phyloP scores from a whole-genome alignment of 2,329 filamentous ascomycete species.

The Aureobasidium mangrovei region DNA sequence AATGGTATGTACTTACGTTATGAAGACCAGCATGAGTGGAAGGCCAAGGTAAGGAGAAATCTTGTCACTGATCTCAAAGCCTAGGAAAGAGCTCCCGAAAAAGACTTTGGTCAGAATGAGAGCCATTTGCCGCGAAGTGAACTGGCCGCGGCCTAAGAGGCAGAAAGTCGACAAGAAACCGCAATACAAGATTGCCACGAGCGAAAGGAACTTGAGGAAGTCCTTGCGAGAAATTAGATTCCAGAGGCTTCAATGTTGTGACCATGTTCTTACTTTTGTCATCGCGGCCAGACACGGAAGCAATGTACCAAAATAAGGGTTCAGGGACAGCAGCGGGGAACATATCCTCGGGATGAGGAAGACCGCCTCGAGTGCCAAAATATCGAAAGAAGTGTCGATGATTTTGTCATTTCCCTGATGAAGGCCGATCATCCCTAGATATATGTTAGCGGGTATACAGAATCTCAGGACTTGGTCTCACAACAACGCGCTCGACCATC shows the following conservation, averaged over 20 bases:
- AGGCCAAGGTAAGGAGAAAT: slow-evolving; percentile 43
- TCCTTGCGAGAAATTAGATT: slow-evolving; percentile 52
- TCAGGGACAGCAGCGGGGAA: slow-evolving; percentile 68
- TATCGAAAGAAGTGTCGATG: slow-evolving; percentile 76
- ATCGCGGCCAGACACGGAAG: slow-evolving; percentile 91
- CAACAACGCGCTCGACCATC: neutral
- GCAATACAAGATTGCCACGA: slow-evolving; percentile 73
- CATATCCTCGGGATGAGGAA: slow-evolving; percentile 86
- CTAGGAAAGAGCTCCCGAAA: slow-evolving; percentile 59
- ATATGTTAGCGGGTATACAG: neutral
- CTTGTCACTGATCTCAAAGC: slow-evolving; percentile 50
- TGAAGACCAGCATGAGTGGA: slow-evolving; percentile 58
- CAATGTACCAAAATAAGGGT: slow-evolving; percentile 81
- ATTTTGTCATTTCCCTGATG: slow-evolving; percentile 50
- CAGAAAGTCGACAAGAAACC: slow-evolving; percentile 84
- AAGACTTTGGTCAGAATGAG: slow-evolving; percentile 74
- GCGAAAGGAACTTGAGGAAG: slow-evolving; percentile 72
- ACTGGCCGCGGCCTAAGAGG: slow-evolving; percentile 62
- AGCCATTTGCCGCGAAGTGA: slow-evolving; percentile 58
- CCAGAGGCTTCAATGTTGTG: slow-evolving; percentile 29
- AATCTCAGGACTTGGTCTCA: neutral
- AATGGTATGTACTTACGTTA: slow-evolving; percentile 34
- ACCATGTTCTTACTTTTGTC: slow-evolving; percentile 27
- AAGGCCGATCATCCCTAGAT: slow-evolving; percentile 57
- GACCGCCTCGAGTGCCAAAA: slow-evolving; percentile 79